Evolutionary conservation across 768 basidiomycete genomes (phyloP).

Genomic region (Boletus pseudo-olivaceus): DNA sequence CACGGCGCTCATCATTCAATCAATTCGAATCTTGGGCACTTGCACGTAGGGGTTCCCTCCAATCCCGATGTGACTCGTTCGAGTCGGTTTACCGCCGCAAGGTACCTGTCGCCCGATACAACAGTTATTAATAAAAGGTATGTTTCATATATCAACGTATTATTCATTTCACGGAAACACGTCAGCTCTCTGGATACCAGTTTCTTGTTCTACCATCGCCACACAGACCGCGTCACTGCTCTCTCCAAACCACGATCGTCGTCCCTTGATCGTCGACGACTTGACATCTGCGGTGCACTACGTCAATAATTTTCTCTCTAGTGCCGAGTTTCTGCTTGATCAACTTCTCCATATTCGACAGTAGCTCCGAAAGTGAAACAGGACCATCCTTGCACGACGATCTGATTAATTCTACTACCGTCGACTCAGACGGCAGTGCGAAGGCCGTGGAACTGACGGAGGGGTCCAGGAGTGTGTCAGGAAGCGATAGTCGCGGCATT

Average conservation of each 20-base stretch:
- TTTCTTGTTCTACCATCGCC: constrained; percentile 17
- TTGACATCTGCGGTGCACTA: constrained; percentile 66
- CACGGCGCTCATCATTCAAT: constrained; percentile 22
- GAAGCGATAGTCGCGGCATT: constrained; percentile 43
- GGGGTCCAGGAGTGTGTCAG: constrained; percentile 30
- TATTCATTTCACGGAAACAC: neutral
- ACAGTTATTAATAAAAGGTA: neutral
- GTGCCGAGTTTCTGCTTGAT: constrained; percentile 51
- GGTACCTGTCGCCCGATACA: constrained; percentile 3
- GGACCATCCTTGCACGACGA: constrained; percentile 40
- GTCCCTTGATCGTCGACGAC: constrained; percentile 49
- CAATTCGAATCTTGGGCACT: neutral
- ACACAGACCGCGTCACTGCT: constrained; percentile 13
- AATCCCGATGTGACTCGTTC: neutral
- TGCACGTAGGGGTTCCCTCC: neutral
- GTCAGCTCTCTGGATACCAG: neutral
- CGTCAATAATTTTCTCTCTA: constrained; percentile 72
- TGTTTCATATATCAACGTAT: neutral
- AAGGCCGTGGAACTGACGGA: constrained; percentile 35
- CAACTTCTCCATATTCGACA: constrained; percentile 22
- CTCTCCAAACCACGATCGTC: constrained; percentile 22
- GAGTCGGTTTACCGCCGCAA: neutral
- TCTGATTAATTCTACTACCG: constrained; percentile 62
- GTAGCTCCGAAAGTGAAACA: constrained; percentile 19
- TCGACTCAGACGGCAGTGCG: constrained; percentile 74